A percentile compares a stretch with the other conserved stretches of the same genome.
phyloP scores from a whole-genome alignment of 1,139 yeast species.

The Blastobotrys apis region DNA sequence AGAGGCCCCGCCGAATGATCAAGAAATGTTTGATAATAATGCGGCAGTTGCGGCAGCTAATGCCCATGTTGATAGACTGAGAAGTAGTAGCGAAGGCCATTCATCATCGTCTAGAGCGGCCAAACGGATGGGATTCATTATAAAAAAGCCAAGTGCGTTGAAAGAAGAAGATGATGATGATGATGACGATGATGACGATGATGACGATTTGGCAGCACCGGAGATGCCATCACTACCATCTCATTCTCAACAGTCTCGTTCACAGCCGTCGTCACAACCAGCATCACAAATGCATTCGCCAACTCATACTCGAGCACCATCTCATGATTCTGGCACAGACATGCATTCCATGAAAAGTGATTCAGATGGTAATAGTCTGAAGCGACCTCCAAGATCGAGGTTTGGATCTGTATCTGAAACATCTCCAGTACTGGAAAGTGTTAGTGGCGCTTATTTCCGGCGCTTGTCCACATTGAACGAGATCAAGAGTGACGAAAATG shows the following conservation, averaged over 20 bases:
- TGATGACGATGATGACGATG: background rate
- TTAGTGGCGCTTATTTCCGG: slow-evolving; percentile 57
- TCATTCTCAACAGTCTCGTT: background rate
- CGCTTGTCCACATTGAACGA: slow-evolving; percentile 68
- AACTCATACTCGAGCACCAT: background rate
- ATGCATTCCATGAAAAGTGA: no score
- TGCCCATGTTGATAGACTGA: slow-evolving; percentile 41
- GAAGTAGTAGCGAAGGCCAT: slow-evolving; percentile 56
- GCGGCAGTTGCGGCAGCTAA: slow-evolving; percentile 11
- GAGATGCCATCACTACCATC: no score
- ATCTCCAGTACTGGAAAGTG: slow-evolving; percentile 32
- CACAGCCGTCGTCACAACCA: background rate
- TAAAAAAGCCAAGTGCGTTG: slow-evolving; percentile 19
- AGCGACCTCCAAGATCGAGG: slow-evolving; percentile 11
- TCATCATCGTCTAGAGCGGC: slow-evolving; percentile 48
- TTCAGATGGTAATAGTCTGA: background rate
- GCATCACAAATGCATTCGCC: background rate
- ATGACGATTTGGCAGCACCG: background rate
- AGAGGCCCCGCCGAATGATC: slow-evolving; percentile 5
- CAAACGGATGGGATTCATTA: slow-evolving; percentile 33
- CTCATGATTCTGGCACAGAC: background rate
- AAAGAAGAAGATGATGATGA: slow-evolving; percentile 1
- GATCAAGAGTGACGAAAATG: slow-evolving; percentile 26
- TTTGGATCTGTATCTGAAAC: slow-evolving; percentile 17
- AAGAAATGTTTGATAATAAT: background rate